Evolutionary conservation across 2,329 filamentous ascomycete genomes (phyloP).

Genomic region (Colletotrichum sp.): DNA sequence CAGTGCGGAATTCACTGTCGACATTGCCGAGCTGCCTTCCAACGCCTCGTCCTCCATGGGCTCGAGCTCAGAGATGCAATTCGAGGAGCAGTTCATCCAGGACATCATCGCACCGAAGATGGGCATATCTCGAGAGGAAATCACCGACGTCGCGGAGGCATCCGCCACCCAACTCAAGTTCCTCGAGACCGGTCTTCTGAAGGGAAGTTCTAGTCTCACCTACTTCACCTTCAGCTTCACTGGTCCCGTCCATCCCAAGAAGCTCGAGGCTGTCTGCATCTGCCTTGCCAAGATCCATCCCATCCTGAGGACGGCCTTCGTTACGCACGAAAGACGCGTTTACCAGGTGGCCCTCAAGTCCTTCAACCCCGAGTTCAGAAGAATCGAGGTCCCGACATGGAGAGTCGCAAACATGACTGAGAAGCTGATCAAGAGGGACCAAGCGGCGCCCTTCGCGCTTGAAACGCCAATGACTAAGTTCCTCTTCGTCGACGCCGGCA

Average conservation of each 20-base stretch:
- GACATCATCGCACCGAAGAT: constrained; percentile 48
- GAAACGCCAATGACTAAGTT: constrained; percentile 53
- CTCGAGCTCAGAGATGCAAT: constrained; percentile 9
- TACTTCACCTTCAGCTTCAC: constrained; percentile 55
- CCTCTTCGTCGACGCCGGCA: constrained; percentile 52
- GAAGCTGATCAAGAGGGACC: constrained; percentile 49
- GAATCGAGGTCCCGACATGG: constrained; percentile 44
- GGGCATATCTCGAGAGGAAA: constrained; percentile 43
- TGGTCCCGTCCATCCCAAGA: constrained; percentile 44
- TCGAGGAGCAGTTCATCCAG: constrained; percentile 41
- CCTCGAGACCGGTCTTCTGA: constrained; percentile 53
- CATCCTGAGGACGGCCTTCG: constrained; percentile 60
- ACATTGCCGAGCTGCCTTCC: background rate
- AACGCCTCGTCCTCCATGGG: background rate
- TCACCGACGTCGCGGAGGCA: constrained; percentile 55
- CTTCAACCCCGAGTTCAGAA: constrained; percentile 48
- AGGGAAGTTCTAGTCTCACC: constrained; percentile 47
- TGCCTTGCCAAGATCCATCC: constrained; percentile 50
- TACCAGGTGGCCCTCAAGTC: constrained; percentile 54
- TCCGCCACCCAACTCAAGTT: constrained; percentile 52
- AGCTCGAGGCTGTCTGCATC: constrained; percentile 52
- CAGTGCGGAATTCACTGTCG: constrained; percentile 6
- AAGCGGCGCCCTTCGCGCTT: constrained; percentile 43
- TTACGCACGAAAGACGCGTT: constrained; percentile 48
- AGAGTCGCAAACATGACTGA: constrained; percentile 42